These are phyloP conservation scores for Vaccinium corymbosum DNA, from an alignment of 148 eudicot genomes.

Conservation along the genomic window DNA sequence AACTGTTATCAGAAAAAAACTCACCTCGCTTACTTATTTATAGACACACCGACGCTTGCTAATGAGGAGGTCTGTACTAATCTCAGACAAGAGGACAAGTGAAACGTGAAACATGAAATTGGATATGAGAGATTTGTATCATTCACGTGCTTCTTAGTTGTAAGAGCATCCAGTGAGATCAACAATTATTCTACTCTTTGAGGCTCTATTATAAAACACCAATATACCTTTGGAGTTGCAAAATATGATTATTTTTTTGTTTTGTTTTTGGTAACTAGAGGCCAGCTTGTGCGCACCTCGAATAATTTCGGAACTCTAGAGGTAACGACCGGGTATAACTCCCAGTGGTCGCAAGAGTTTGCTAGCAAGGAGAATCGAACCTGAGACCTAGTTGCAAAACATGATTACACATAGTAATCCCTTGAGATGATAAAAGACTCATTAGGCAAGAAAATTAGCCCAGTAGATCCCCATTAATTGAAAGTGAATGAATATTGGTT, in stretches of 20 bases:
- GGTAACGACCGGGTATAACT: too few relatives aligned
- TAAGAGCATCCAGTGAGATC: background rate
- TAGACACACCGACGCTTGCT: background rate
- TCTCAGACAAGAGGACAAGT: background rate
- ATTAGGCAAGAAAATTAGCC: background rate
- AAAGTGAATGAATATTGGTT: background rate
- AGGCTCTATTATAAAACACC: background rate
- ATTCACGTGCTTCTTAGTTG: background rate
- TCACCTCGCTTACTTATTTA: background rate
- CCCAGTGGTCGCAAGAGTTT: too few relatives aligned
- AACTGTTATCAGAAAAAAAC: background rate
- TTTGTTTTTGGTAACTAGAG: too few relatives aligned
- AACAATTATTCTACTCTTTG: background rate
- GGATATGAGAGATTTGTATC: background rate
- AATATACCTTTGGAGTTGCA: background rate
- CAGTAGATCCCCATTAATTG: background rate
- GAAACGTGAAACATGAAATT: background rate
- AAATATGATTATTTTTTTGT: too few relatives aligned
- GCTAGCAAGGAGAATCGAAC: too few relatives aligned
- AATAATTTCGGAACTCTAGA: too few relatives aligned
- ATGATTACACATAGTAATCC: background rate
- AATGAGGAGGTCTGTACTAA: background rate
- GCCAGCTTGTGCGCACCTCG: too few relatives aligned
- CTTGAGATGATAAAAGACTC: background rate
- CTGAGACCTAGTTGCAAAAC: background rate